Conservation (phyloP, 2,329 filamentous ascomycete genomes). For the Fusarium drepaniforme region DNA sequence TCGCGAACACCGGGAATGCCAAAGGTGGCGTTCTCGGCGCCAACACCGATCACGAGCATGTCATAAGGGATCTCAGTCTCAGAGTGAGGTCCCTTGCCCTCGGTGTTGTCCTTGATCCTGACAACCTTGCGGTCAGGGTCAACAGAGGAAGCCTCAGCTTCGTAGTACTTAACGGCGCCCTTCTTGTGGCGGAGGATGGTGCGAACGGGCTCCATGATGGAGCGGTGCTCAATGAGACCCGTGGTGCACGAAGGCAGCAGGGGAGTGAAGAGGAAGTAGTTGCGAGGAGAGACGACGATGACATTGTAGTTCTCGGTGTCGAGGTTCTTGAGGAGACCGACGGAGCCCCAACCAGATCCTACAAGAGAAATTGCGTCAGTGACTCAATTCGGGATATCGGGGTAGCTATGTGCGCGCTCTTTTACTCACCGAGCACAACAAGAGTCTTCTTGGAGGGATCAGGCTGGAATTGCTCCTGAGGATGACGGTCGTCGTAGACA, state of each 20-base stretch:
- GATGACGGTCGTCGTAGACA: constrained; percentile 86
- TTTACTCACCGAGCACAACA: constrained; percentile 84
- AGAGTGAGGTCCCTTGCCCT: constrained; percentile 85
- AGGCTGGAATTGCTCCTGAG: constrained; percentile 80
- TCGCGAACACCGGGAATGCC: constrained; percentile 96
- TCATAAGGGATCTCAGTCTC: constrained; percentile 95
- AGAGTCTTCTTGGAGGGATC: constrained; percentile 97
- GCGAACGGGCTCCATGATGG: constrained; percentile 99
- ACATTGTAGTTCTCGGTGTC: constrained; percentile 99
- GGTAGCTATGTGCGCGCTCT: constrained; percentile 6
- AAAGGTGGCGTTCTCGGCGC: constrained; percentile 98
- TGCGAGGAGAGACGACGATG: constrained; percentile 95
- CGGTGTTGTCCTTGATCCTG: constrained; percentile 91
- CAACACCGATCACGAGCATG: constrained; percentile 97
- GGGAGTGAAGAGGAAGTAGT: constrained; percentile 99
- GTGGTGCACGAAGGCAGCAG: constrained; percentile 97
- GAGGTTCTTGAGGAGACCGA: constrained; percentile 97
- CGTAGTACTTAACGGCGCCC: constrained; percentile 94
- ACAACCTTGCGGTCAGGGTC: constrained; percentile 92
- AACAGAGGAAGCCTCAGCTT: constrained; percentile 96
- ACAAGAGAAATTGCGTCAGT: constrained; percentile 39
- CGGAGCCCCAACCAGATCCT: constrained; percentile 97
- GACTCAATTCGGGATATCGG: constrained; percentile 22
- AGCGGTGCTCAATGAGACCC: constrained; percentile 97
- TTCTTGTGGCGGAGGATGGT: constrained; percentile 97